phyloP scores from a whole-genome alignment of 768 basidiomycete genomes.

The Mrakia blollopis region DNA sequence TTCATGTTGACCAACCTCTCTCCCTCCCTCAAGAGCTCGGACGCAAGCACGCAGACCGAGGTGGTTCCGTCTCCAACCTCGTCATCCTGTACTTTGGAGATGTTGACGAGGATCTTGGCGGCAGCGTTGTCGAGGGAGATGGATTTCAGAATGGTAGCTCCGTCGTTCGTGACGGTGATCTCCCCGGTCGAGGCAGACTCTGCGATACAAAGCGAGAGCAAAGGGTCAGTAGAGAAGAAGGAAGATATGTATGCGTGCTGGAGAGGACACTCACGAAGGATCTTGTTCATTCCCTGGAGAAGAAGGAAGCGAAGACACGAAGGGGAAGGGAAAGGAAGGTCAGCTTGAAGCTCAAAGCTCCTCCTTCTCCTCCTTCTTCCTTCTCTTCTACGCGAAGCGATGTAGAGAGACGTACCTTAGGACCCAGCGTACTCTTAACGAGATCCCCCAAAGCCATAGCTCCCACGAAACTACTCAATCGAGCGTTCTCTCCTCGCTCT shows the following conservation, averaged over 20 bases:
- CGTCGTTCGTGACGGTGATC: slow-evolving; percentile 97
- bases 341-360: neutral
- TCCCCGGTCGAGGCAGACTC: slow-evolving; percentile 68
- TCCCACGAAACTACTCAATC: slow-evolving; percentile 95
- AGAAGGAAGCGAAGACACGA: neutral
- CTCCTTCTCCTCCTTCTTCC: neutral
- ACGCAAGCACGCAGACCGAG: slow-evolving; percentile 81
- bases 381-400: neutral
- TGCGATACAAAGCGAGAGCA: slow-evolving; percentile 17
- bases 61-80: slow-evolving; percentile 83
- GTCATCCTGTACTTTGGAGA: slow-evolving; percentile 99
- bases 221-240: neutral
- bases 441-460: slow-evolving; percentile 95
- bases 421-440: slow-evolving; percentile 96
- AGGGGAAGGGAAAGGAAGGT: slow-evolving; percentile 3
- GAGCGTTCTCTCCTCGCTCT: slow-evolving; percentile 96
- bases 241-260: neutral
- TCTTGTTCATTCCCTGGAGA: slow-evolving; percentile 89
- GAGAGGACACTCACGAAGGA: slow-evolving; percentile 55
- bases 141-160: slow-evolving; percentile 94
- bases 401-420: slow-evolving; percentile 52
- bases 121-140: slow-evolving; percentile 98
- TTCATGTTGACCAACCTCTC: slow-evolving; percentile 83
- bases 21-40: slow-evolving; percentile 87
- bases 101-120: slow-evolving; percentile 98